These are phyloP conservation scores for Colletotrichum abscissum DNA, from an alignment of 2,329 filamentous ascomycete species.

Conservation along the genomic window DNA sequence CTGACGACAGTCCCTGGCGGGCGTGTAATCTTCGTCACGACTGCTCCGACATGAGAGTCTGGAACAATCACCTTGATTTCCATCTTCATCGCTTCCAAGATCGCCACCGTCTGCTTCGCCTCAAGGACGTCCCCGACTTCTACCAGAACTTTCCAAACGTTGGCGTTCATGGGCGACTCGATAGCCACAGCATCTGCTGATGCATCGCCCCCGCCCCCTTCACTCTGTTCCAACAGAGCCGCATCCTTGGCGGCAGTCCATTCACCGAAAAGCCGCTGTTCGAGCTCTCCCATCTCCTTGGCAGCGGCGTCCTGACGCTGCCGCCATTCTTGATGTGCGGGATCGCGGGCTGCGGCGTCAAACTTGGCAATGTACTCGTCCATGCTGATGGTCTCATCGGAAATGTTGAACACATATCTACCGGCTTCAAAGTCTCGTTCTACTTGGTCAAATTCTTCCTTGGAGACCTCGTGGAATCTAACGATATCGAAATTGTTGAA, in stretches of 20 bases:
- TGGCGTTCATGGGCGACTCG: slow-evolving; percentile 58
- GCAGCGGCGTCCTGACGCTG: slow-evolving; percentile 35
- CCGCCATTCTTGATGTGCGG: slow-evolving; percentile 37
- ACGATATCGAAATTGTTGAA: slow-evolving; percentile 49
- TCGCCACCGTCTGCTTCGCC: slow-evolving; percentile 54
- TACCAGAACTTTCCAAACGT: slow-evolving; percentile 64
- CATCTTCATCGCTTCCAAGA: slow-evolving; percentile 69
- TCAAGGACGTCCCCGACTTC: slow-evolving; percentile 53
- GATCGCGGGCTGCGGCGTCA: slow-evolving; percentile 35
- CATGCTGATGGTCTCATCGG: slow-evolving; percentile 43
- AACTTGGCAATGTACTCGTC: slow-evolving; percentile 41
- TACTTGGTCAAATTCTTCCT: slow-evolving; percentile 45
- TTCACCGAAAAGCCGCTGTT: slow-evolving; percentile 41
- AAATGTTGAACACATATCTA: slow-evolving; percentile 44
- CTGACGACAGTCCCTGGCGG: slow-evolving; percentile 1
- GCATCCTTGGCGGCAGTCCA: slow-evolving; percentile 41
- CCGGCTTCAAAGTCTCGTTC: slow-evolving; percentile 44
- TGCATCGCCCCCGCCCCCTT: slow-evolving; percentile 26
- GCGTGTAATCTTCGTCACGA: background rate
- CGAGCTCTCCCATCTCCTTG: slow-evolving; percentile 38
- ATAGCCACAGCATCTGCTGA: slow-evolving; percentile 43
- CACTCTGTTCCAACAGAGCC: slow-evolving; percentile 37
- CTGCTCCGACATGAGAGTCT: background rate
- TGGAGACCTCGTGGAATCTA: slow-evolving; percentile 47
- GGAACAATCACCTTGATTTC: slow-evolving; percentile 56